phyloP scores from a whole-genome alignment of 2,329 filamentous ascomycete genomes.

The Penicillium sp. region DNA sequence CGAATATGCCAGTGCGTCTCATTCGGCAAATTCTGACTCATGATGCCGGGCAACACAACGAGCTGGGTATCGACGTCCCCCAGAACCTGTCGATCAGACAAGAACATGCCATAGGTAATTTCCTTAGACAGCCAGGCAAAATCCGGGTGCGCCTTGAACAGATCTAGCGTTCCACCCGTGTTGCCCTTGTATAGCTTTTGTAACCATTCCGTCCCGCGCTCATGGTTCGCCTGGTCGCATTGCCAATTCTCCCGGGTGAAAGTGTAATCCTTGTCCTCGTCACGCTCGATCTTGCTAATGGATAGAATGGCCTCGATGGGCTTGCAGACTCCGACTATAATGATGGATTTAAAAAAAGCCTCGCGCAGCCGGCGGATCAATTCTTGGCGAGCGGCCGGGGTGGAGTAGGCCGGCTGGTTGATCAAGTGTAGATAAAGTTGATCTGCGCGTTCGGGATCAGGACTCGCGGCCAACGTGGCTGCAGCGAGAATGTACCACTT shows the following conservation, averaged over 20 bases:
- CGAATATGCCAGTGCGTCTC: conserved; percentile 45
- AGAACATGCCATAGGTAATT: conserved; percentile 59
- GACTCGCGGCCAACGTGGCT: conserved; percentile 46
- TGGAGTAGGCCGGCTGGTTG: conserved; percentile 42
- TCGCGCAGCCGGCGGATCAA: conserved; percentile 46
- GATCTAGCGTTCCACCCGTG: conserved; percentile 28
- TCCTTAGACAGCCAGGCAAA: conserved; percentile 71
- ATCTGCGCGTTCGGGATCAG: conserved; percentile 48
- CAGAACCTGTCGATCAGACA: conserved; percentile 40
- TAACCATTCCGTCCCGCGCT: conserved; percentile 53
- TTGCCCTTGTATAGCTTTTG: conserved; percentile 53
- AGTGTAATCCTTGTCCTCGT: conserved; percentile 54
- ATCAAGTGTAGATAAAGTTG: conserved; percentile 54
- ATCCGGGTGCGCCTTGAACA: conserved; percentile 31
- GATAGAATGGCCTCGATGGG: conserved; percentile 55
- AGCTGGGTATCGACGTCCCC: conserved; percentile 43
- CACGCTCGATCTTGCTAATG: conserved; percentile 48
- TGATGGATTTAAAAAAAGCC: conserved; percentile 54
- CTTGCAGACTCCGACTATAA: conserved; percentile 57
- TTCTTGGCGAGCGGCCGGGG: conserved; percentile 27
- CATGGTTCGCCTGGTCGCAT: conserved; percentile 50
- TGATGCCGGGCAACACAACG: conserved; percentile 42
- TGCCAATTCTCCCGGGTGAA: conserved; percentile 54
- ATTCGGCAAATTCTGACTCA: conserved; percentile 40
- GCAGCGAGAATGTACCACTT: conserved; percentile 37